Conservation (phyloP, 306 rosid genomes). For the Purshia tridentata region DNA sequence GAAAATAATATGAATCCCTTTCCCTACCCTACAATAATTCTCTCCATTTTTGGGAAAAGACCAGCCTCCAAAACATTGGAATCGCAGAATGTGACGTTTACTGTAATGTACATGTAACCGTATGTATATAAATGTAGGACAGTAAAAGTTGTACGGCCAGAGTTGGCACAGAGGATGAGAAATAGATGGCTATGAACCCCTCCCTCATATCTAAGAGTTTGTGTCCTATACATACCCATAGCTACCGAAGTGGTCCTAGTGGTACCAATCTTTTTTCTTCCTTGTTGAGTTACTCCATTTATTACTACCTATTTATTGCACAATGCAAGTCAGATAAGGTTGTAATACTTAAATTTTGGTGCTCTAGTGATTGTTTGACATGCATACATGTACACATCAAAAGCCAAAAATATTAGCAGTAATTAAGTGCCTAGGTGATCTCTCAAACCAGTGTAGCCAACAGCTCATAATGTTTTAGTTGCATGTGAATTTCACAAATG, state of each 20-base stretch:
- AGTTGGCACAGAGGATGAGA: not conserved
- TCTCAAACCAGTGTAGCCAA: not conserved
- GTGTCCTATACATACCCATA: not conserved
- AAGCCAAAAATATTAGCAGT: too few relatives aligned
- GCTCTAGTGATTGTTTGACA: too few relatives aligned
- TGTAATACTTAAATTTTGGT: too few relatives aligned
- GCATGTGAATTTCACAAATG: not conserved
- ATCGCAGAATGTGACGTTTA: too few relatives aligned
- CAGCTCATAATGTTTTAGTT: not conserved
- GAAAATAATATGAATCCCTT: too few relatives aligned
- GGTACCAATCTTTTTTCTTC: not conserved
- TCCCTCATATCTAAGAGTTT: not conserved
- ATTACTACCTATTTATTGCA: too few relatives aligned
- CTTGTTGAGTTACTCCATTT: not conserved
- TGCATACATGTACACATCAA: too few relatives aligned
- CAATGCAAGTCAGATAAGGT: too few relatives aligned
- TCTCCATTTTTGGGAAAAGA: not conserved
- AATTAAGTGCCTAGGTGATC: not conserved
- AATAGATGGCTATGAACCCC: not conserved
- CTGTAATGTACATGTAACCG: not conserved
- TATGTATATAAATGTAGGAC: not conserved
- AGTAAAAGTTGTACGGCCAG: not conserved
- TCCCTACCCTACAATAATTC: too few relatives aligned
- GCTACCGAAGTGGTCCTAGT: not conserved
- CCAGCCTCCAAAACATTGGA: slow-evolving; percentile 12